phyloP scores from a whole-genome alignment of 768 basidiomycete species.

The Suillus subluteus region DNA sequence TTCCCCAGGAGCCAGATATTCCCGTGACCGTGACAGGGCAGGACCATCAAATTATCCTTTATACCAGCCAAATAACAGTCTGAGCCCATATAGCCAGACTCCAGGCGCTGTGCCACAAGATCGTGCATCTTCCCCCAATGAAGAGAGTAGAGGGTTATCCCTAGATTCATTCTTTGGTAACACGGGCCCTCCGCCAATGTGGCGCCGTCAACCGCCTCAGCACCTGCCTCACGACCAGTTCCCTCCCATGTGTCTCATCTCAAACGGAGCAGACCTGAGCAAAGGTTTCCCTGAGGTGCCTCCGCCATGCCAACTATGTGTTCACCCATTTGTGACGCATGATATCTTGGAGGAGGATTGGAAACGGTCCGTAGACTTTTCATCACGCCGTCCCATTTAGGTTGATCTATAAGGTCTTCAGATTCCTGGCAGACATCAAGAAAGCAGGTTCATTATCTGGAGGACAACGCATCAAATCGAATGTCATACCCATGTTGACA shows the following conservation, averaged over 20 bases:
- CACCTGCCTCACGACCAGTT: constrained; percentile 25
- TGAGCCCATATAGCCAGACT: not conserved
- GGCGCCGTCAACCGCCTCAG: constrained; percentile 25
- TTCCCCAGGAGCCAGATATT: not conserved
- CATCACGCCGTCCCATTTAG: not conserved
- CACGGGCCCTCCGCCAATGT: constrained; percentile 29
- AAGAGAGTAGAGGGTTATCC: constrained; percentile 15
- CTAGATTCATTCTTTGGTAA: constrained; percentile 31
- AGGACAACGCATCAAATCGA: constrained; percentile 37
- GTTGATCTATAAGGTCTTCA: constrained; percentile 17
- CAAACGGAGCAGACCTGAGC: constrained; percentile 31
- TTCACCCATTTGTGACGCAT: constrained; percentile 55
- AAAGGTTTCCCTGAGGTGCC: constrained; percentile 48
- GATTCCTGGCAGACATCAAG: constrained; percentile 45
- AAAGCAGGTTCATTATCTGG: constrained; percentile 37
- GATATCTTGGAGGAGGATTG: constrained; percentile 56
- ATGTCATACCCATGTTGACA: constrained; percentile 34
- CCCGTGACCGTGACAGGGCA: not conserved
- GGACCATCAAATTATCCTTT: constrained; percentile 1
- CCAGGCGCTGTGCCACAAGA: constrained; percentile 13
- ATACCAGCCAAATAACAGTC: not conserved
- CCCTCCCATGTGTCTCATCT: constrained; percentile 35
- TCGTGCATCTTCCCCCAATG: constrained; percentile 3
- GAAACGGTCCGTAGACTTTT: constrained; percentile 36
- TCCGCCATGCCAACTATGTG: constrained; percentile 41